Percentiles rank a stretch among this genome's conserved stretches.
phyloP scores from a whole-genome alignment of 352 stramenopile species.

The Phytophthora pseudosyringae region DNA sequence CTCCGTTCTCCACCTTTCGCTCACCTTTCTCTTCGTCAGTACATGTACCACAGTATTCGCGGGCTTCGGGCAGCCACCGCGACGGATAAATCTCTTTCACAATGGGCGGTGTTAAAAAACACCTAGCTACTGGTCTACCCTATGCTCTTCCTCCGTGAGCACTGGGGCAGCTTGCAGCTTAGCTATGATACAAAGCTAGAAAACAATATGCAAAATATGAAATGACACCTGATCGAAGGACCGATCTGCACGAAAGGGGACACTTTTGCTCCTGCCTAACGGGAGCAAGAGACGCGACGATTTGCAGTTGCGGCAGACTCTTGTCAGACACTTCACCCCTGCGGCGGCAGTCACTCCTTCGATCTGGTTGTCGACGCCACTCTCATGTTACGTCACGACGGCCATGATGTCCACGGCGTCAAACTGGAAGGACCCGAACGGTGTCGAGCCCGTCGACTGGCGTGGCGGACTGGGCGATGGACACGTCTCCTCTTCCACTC shows the following conservation, averaged over 20 bases:
- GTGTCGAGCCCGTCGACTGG: constrained; percentile 38
- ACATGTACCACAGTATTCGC: neutral
- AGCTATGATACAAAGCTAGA: constrained; percentile 78
- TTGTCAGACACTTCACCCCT: constrained; percentile 17
- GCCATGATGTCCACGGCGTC: constrained; percentile 89
- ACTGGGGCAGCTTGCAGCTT: constrained; percentile 26
- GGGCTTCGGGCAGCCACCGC: neutral
- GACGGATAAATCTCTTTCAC: constrained; percentile 32
- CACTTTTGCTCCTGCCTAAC: constrained; percentile 35
- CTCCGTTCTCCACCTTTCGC: constrained; percentile 1
- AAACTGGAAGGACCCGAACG: constrained; percentile 79
- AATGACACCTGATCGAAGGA: constrained; percentile 39
- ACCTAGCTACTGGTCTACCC: constrained; percentile 57
- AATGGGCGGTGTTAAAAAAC: constrained; percentile 90
- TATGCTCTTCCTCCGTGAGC: constrained; percentile 21
- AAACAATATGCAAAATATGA: constrained; percentile 50
- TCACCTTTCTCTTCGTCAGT: neutral
- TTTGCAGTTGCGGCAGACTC: constrained; percentile 21
- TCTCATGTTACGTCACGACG: constrained; percentile 71
- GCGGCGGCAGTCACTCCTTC: constrained; percentile 18
- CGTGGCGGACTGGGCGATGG: constrained; percentile 49
- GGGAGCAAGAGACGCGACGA: constrained; percentile 28
- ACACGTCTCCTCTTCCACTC: constrained; percentile 57
- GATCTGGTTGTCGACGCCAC: constrained; percentile 35
- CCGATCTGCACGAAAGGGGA: constrained; percentile 18